A percentile compares a stretch with the other conserved stretches of the same genome.
These are phyloP conservation scores for Rhizopogon vulgaris DNA, from an alignment of 768 basidiomycete genomes.

Conservation along the genomic window DNA sequence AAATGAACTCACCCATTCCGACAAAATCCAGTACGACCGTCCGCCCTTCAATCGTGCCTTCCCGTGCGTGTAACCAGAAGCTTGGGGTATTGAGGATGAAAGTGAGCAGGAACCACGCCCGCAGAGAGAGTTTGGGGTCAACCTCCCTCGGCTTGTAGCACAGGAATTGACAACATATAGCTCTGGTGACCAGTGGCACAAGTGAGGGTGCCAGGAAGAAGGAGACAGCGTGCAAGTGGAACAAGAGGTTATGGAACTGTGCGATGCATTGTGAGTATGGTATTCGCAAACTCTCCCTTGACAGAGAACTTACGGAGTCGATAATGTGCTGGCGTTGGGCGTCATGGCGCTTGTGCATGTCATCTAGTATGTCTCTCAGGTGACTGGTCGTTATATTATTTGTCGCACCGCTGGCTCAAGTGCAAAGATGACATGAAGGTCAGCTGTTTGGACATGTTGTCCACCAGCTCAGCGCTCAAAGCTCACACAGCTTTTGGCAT, in stretches of 20 bases:
- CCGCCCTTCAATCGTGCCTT: conserved; percentile 50
- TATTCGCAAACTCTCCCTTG: neutral
- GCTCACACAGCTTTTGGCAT: neutral
- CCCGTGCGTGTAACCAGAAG: conserved; percentile 55
- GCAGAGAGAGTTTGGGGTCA: conserved; percentile 58
- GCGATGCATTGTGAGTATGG: conserved; percentile 5
- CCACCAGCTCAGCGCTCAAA: neutral
- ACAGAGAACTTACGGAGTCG: conserved; percentile 44
- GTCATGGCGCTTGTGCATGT: conserved; percentile 59
- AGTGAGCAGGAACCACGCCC: conserved; percentile 59
- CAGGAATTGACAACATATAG: conserved; percentile 52
- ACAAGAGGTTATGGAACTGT: conserved; percentile 65
- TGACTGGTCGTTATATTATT: neutral
- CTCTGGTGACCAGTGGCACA: conserved; percentile 33
- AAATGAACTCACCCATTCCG: conserved; percentile 48
- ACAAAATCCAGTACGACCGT: conserved; percentile 72
- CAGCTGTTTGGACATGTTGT: conserved; percentile 26
- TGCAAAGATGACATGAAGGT: neutral
- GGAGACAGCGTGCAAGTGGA: conserved; percentile 69
- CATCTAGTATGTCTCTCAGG: conserved; percentile 22
- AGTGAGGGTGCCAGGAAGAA: conserved; percentile 73
- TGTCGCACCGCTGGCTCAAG: neutral
- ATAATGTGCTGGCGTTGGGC: conserved; percentile 68
- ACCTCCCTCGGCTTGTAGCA: conserved; percentile 64
- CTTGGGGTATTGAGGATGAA: conserved; percentile 51